Base-by-base conservation (phyloP, 177 flowering plant genomes). In the Telopea speciosissima region DNA sequence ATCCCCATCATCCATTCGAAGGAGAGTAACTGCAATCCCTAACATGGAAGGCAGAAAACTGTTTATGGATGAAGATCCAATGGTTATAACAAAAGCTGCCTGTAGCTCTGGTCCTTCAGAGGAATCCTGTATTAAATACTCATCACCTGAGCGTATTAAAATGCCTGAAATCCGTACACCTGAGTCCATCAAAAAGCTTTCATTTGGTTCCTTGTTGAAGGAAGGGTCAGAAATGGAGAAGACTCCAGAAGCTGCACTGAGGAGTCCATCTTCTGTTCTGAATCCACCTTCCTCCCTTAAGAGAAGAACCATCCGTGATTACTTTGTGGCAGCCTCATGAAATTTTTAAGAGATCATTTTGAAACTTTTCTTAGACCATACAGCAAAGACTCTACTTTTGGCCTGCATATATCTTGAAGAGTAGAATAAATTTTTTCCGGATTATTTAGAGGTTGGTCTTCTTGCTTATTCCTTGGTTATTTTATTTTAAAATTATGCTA, bases 201-300 rank as follows among this genome's bases (percentile, higher is more conserved):
- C 75, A 52, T 66, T 79, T 22, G 63, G 26, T 67, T 69, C 71
- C 10, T 80, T 72, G 68, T 45, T 65, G 25, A 63, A 65, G 58
- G 87, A 84, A 73, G 69, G 22, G 12, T 61, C n/a, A 61, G 77
- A 69, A 73, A 62, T 69, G 65, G 68, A 80, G 23, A 82, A 72
- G 78, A 83, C 85, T 24, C 87, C 88, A 59, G 85, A 85, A 52
- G 80, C 77, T 26, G 73, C 80, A 25, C 19, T 67, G 68, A 77
- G 73, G 63, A 95, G 97, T 81, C 97, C 97, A 49, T 87, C 94
- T 74, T 95, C 99, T 44, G 97, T 95, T 40, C 78, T 94, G 74
- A 85, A 77, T 73, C 95, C 96, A 63, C 97, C 99, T 67, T 85
- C 97, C 65, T 88, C 99, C 19, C 52, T 88, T 73, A 91, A 86